Base-by-base conservation (phyloP, 306 rosid genomes). In the Cucurbita ficifolia region DNA sequence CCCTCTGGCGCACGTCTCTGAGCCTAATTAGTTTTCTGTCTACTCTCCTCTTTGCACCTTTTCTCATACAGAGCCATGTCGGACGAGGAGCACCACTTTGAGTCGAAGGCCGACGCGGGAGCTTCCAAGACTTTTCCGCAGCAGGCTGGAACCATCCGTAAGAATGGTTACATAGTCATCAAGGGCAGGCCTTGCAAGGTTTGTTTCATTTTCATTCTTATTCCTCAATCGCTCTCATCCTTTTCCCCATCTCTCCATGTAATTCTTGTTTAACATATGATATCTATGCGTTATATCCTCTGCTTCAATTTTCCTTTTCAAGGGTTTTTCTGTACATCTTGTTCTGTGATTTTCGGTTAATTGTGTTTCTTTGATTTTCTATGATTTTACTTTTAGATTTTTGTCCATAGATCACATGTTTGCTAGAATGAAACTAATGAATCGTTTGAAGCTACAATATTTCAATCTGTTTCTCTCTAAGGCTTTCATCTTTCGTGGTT, bases 31-130 rank as follows among this genome's bases (percentile, higher is more conserved):
- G 11, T 21, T 63, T n/a, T 63, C 70, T 0, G 33, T 62, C 46
- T 38, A 12, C 22, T 52, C 68, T 5, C 29, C 38, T 46, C 11
- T 69, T 24, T 33, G 67, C 38, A 24, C 13, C 24, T 19, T 11
- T 67, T 21, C 14, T 6, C 56, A 51, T 5, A 19, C 73, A 19
- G 40, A 80, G 75, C 76, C 77, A 88, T 93, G 97, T 94, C 98
- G 4, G 98, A 94, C 92, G 98, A 94, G 81, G 98, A 94, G 82
- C 98, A 94, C 75, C 98, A 94, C 52, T 94, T 94, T 74, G 98
- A 94, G 87, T 84, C 97, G 8, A 94, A 93, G 84, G 97, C 88
- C 52, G 98, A 94, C 70, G 97, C 98, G 60, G 98, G 98, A 29
- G 98, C 98, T 56, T 94, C 98, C 35, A 94, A 94, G 82, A 94